Percentiles rank a stretch among this genome's conserved stretches.
Evolutionary conservation across 331 rosid species (phyloP).

Genomic region (Malus hybrid): DNA sequence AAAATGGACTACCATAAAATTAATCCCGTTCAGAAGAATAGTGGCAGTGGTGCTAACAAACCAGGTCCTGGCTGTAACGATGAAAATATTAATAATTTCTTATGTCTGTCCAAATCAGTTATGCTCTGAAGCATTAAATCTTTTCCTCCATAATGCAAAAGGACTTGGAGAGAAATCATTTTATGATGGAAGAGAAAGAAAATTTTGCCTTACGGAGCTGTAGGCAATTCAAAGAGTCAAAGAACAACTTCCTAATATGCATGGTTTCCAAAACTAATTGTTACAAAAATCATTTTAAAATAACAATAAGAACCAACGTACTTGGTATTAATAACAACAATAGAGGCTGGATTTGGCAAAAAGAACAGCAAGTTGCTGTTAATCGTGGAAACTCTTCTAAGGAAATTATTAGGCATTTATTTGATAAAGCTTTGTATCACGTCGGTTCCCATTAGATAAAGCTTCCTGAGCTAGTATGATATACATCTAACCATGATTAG

Average conservation of each 20-base stretch:
- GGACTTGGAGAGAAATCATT: not conserved
- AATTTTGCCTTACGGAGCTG: not conserved
- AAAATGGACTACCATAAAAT: not conserved
- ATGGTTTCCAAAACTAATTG: not conserved
- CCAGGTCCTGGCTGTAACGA: not conserved
- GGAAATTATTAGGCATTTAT: not conserved
- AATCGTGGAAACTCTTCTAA: not conserved
- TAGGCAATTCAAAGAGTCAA: not conserved
- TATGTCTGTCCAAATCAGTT: not conserved
- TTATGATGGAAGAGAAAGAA: not conserved
- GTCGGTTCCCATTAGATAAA: not conserved
- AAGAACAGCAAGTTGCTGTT: not conserved
- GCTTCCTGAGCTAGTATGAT: not conserved
- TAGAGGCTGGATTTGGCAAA: not conserved
- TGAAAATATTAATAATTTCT: not conserved
- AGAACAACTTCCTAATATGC: not conserved
- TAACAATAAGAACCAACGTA: not conserved
- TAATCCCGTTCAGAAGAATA: not conserved
- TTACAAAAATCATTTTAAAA: not conserved
- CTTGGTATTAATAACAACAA: not conserved
- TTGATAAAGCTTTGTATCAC: not conserved
- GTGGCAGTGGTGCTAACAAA: not conserved
- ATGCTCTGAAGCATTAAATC: not conserved
- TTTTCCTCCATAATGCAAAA: not conserved
- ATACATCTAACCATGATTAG: not conserved